Evolutionary conservation across 2,329 filamentous ascomycete species (phyloP).

Genomic region (Graphiopsis chlorocephala): DNA sequence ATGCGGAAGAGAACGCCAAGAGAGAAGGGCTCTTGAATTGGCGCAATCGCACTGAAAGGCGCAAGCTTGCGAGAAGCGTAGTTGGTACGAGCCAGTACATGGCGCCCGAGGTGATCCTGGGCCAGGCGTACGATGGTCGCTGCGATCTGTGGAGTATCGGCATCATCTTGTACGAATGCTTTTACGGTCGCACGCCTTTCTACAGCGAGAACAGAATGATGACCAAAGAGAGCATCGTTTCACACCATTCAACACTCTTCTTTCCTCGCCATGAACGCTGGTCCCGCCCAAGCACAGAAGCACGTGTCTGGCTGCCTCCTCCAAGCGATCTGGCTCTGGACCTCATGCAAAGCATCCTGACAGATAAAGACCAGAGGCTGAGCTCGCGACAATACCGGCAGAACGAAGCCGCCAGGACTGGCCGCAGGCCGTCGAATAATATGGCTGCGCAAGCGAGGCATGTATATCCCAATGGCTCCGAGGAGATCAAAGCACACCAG

Average conservation of each 20-base stretch:
- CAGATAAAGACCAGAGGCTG: slow-evolving; percentile 70
- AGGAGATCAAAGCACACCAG: slow-evolving; percentile 83
- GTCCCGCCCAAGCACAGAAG: slow-evolving; percentile 45
- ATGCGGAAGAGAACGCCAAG: slow-evolving; percentile 26
- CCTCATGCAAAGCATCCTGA: slow-evolving; percentile 69
- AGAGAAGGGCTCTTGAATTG: slow-evolving; percentile 40
- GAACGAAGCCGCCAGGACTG: slow-evolving; percentile 52
- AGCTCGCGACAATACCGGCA: slow-evolving; percentile 72
- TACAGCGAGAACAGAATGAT: slow-evolving; percentile 74
- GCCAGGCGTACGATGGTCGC: slow-evolving; percentile 80
- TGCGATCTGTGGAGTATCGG: slow-evolving; percentile 98
- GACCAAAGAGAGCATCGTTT: slow-evolving; percentile 82
- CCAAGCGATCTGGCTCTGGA: slow-evolving; percentile 73
- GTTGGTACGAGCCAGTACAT: slow-evolving; percentile 98
- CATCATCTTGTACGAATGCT: slow-evolving; percentile 89
- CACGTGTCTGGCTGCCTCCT: slow-evolving; percentile 37
- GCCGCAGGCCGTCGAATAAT: slow-evolving; percentile 44
- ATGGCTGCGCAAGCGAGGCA: slow-evolving; percentile 43
- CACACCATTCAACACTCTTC: slow-evolving; percentile 65
- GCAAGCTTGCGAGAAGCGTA: slow-evolving; percentile 75
- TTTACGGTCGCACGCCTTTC: slow-evolving; percentile 91
- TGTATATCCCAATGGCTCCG: slow-evolving; percentile 79
- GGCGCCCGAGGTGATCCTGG: slow-evolving; percentile 88
- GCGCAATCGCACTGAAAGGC: slow-evolving; percentile 52
- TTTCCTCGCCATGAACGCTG: slow-evolving; percentile 62